Evolutionary conservation across 2,329 filamentous ascomycete genomes (phyloP).

Genomic region (Paracoccidioides brasiliensis): DNA sequence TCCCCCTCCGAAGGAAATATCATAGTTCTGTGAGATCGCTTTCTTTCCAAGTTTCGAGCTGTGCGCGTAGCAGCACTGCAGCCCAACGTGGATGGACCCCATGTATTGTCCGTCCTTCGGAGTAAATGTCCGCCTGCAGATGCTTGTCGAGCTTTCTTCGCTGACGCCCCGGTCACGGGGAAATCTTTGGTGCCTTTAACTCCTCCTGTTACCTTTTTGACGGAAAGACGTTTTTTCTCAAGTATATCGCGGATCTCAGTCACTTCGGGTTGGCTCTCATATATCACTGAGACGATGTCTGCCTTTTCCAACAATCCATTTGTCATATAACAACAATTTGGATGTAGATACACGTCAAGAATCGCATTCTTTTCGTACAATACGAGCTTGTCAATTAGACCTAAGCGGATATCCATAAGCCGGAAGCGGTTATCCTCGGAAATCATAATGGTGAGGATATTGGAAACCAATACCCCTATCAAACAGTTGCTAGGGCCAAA

Average conservation of each 20-base stretch:
- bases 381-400: background rate
- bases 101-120: background rate
- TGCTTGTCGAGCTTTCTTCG: too few species aligned
- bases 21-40: conserved; percentile 3
- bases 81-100: background rate
- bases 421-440: background rate
- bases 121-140: background rate
- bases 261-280: background rate
- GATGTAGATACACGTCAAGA: background rate
- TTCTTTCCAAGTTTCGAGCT: background rate
- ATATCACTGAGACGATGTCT: background rate
- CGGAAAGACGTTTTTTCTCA: background rate
- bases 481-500: background rate
- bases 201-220: background rate
- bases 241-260: background rate
- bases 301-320: background rate
- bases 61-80: background rate
- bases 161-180: background rate
- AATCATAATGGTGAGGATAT: conserved; percentile 1
- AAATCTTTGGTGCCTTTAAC: background rate
- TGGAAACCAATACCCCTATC: background rate
- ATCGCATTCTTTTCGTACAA: background rate
- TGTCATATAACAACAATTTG: background rate
- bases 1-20: conserved; percentile 3
- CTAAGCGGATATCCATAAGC: conserved; percentile 2